Evolutionary conservation across 1,284 basidiomycete species (phyloP), one percentile per base, ranked within the genome.

Genomic region (Ganoderma lucidum): DNA sequence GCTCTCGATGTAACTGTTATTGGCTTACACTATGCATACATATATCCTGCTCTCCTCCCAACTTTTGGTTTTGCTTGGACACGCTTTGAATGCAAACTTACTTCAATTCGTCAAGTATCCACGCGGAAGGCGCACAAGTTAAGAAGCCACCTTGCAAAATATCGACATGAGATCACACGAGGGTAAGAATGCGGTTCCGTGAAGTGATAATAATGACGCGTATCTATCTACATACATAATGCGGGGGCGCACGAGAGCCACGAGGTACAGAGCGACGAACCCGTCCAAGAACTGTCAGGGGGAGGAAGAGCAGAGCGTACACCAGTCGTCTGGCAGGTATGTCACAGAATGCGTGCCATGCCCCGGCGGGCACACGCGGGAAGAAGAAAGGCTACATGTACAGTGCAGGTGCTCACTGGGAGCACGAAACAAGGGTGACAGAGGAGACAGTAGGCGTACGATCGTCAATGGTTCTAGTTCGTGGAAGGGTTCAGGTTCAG

Each of bases 141-240:
- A 56, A 23, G 23, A 23, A 23, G 23, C 23, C 23, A 23, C 23
- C 23, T 23, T 23, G 23, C 23, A 23, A 23, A 35, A 35, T 35
- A 8, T 35, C 35, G 35, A 23, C 8, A 35, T 6, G 23, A 28
- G 12, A 4, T 14, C 48, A 14, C 23, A 28, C 48, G 23, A n/a
- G 48, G 5, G 23, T 23, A 12, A 28, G 23, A 10, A 14, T 51
- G 48, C 23, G 48, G 62, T 63, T 64, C 62, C 53, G 28, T 35
- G 28, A 69, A 64, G 64, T n/a, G 63, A 63, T 56, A 45, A 53
- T 53, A 41, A 37, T 58, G 56, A 70, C 44, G 68, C 61, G 56
- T 59, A 41, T 68, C 61, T 72, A 70, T 65, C 71, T 70, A 72
- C 69, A 70, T 70, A 70, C 68, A 72, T 69, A 66, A 66, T 70